Percentiles rank a stretch among this genome's conserved stretches.
Evolutionary conservation across 225 moss, liverwort and hornwort species (phyloP).

Genomic region (Thuidium tamariscinum): DNA sequence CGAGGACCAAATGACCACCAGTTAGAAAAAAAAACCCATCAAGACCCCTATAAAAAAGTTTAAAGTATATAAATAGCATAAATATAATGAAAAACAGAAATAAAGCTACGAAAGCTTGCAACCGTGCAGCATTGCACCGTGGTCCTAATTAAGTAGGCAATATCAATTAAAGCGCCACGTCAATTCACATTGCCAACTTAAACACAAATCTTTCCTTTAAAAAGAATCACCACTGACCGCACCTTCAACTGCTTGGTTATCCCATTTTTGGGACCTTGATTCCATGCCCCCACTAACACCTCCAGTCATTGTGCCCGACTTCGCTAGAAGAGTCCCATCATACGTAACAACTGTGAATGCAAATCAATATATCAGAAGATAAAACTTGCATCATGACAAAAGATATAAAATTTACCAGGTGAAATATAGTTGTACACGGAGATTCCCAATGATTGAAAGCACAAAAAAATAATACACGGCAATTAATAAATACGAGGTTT

Average conservation of each 20-base stretch:
- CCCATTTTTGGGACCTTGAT: conserved; percentile 95
- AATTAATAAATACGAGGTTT: background rate
- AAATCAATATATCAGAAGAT: background rate
- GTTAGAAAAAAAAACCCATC: background rate
- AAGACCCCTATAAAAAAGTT: background rate
- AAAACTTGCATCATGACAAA: background rate
- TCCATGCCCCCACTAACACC: conserved; percentile 87
- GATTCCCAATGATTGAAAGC: background rate
- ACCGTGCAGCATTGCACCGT: background rate
- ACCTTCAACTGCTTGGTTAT: conserved; percentile 88
- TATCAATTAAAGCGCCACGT: background rate
- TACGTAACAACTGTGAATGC: conserved; percentile 56
- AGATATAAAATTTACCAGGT: background rate
- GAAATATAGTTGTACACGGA: background rate
- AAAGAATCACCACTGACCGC: background rate
- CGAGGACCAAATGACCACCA: background rate
- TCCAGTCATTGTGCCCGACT: conserved; percentile 92
- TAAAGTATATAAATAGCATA: background rate
- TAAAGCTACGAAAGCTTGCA: background rate
- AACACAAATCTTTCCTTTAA: background rate
- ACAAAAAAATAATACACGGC: background rate
- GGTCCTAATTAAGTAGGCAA: background rate
- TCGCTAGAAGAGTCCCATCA: conserved; percentile 72
- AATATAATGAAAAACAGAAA: background rate
- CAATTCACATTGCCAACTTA: background rate